These are phyloP conservation scores for Termitomyces titanicus DNA, from an alignment of 768 basidiomycete species.

Conservation along the genomic window DNA sequence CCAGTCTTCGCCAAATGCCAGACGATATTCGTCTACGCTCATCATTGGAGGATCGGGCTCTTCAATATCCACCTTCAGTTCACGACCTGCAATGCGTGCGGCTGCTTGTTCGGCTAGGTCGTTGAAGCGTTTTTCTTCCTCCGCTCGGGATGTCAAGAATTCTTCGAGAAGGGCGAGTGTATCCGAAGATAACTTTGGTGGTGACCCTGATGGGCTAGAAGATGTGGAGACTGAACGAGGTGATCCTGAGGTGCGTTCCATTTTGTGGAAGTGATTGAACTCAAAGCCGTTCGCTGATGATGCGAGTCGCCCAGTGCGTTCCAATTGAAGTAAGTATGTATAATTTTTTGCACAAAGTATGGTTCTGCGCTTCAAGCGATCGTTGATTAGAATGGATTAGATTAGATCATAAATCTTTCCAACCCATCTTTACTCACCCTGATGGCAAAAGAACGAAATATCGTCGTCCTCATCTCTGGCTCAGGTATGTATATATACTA, in stretches of 20 bases:
- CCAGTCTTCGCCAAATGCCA: constrained; percentile 46
- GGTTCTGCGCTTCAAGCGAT: not conserved
- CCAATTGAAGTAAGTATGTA: too few species aligned
- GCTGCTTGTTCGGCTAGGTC: constrained; percentile 34
- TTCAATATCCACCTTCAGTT: constrained; percentile 20
- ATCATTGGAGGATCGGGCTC: constrained; percentile 32
- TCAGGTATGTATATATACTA: constrained; percentile 36
- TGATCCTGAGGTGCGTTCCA: constrained; percentile 21
- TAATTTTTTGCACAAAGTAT: too few species aligned
- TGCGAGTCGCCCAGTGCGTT: not conserved
- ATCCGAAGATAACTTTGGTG: constrained; percentile 30
- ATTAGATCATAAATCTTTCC: not conserved
- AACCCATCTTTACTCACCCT: not conserved
- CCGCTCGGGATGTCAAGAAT: constrained; percentile 36
- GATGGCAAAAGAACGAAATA: constrained; percentile 24
- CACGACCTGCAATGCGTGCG: constrained; percentile 30
- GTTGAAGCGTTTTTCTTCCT: constrained; percentile 39
- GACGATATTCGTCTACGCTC: constrained; percentile 39
- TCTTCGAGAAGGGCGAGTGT: constrained; percentile 38
- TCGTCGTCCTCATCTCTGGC: constrained; percentile 50
- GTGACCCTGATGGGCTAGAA: constrained; percentile 29
- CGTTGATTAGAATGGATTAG: constrained; percentile 4
- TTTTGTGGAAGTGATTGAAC: not conserved
- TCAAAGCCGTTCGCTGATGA: not conserved
- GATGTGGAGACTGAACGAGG: constrained; percentile 19